A percentile compares a stretch with the other conserved stretches of the same genome.
These are phyloP conservation scores for Ambrosia artemisiifolia DNA, from an alignment of 129 eudicot genomes.

Conservation along the genomic window DNA sequence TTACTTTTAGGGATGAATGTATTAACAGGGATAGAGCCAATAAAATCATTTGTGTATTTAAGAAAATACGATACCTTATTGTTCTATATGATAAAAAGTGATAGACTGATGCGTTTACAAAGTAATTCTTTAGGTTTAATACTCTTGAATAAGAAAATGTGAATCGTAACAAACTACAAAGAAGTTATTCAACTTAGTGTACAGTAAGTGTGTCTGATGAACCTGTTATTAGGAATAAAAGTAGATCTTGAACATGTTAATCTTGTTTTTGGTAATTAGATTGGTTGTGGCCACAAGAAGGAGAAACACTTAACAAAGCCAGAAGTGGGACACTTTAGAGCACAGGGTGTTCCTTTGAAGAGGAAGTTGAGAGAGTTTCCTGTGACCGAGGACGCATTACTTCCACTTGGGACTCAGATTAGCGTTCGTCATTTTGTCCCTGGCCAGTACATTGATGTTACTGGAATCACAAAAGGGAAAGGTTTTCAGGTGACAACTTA, in stretches of 20 bases:
- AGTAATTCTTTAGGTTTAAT: neutral
- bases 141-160: neutral
- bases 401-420: slow-evolving; percentile 84
- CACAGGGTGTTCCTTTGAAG: slow-evolving; percentile 92
- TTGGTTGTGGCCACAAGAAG: slow-evolving; percentile 94
- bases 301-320: slow-evolving; percentile 92
- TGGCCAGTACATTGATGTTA: slow-evolving; percentile 83
- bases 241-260: slow-evolving; percentile 1
- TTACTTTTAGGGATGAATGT: neutral
- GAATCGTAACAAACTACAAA: neutral
- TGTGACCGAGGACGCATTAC: slow-evolving; percentile 89
- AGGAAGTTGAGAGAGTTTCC: slow-evolving; percentile 97
- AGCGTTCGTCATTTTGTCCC: slow-evolving; percentile 94
- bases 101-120: neutral
- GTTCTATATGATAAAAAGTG: neutral
- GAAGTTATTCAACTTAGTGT: neutral
- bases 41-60: neutral
- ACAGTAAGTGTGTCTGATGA: neutral
- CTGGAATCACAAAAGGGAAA: slow-evolving; percentile 92
- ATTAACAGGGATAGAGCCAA: neutral
- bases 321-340: slow-evolving; percentile 97
- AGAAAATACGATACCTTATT: neutral
- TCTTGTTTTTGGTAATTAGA: slow-evolving; percentile 40
- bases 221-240: neutral
- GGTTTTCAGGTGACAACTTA: slow-evolving; percentile 77